Conservation (phyloP, 345 rosid genomes). For the Dipteronia sinensis region DNA sequence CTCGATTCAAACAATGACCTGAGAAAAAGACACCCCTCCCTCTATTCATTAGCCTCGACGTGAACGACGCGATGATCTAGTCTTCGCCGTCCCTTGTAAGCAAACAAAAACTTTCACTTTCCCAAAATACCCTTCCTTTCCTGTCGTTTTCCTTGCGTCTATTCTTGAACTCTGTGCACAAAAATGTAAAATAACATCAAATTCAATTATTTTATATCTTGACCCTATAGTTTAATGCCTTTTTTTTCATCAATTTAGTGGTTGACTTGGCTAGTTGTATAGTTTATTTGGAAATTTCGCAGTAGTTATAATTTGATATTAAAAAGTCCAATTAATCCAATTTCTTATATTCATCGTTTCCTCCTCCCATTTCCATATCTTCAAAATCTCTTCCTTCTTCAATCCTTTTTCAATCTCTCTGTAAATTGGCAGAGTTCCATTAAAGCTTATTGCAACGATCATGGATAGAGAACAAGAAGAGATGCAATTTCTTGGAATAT, state of each 20-base stretch:
- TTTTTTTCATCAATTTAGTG: not conserved
- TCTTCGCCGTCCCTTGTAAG: not conserved
- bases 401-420: not conserved
- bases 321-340: not conserved
- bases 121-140: not conserved
- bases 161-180: too few species aligned
- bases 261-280: not conserved
- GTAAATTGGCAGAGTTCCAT: not conserved
- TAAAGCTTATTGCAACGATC: not conserved
- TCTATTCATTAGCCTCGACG: not conserved
- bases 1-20: constrained; percentile 5
- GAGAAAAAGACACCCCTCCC: not conserved
- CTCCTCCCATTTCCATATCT: not conserved
- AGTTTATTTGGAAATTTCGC: too few species aligned
- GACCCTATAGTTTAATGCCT: not conserved
- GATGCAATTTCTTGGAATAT: constrained; percentile 54
- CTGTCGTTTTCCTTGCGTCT: too few species aligned
- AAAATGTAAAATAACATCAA: too few species aligned
- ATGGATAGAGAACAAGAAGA: constrained; percentile 68
- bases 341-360: not conserved
- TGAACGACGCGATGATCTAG: constrained; percentile 1
- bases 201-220: too few species aligned
- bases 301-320: not conserved
- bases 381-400: not conserved
- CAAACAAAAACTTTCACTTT: not conserved